phyloP scores from a whole-genome alignment of 2,329 filamentous ascomycete species.

The Pseudogymnoascus sp. region DNA sequence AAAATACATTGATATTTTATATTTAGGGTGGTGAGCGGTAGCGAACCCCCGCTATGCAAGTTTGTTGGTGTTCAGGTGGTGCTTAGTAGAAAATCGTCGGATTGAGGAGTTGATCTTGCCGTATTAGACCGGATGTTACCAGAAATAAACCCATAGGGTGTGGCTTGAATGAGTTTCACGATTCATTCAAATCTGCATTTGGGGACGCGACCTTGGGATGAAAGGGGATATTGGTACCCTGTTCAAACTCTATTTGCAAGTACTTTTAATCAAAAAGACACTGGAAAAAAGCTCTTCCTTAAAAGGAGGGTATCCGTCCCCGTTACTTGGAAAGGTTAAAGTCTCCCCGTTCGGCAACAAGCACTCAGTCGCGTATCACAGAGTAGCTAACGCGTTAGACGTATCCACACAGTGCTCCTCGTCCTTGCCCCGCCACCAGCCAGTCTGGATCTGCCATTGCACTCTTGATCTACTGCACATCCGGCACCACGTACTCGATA shows the following conservation, averaged over 20 bases:
- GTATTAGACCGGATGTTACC: not conserved
- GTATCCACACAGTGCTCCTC: constrained; percentile 26
- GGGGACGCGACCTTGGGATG: not conserved
- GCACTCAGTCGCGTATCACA: constrained; percentile 22
- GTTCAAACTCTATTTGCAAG: not conserved
- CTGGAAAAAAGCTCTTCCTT: not conserved
- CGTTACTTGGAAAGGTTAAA: constrained; percentile 19
- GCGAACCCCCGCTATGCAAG: not conserved
- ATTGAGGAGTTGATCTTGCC: not conserved
- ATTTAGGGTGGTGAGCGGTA: not conserved
- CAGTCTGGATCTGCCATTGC: constrained; percentile 24
- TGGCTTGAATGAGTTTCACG: not conserved
- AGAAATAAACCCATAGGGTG: not conserved
- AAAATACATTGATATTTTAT: not conserved
- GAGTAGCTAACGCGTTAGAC: constrained; percentile 21
- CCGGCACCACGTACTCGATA: constrained; percentile 24
- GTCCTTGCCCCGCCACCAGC: constrained; percentile 20
- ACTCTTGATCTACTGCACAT: constrained; percentile 16
- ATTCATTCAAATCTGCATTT: not conserved
- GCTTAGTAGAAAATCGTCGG: not conserved
- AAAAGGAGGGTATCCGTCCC: not conserved
- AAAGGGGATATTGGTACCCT: constrained; percentile 2
- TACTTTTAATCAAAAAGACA: not conserved
- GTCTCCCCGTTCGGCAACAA: constrained; percentile 22
- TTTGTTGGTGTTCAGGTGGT: not conserved